Conservation (phyloP, 2,329 filamentous ascomycete genomes). For the Cladorrhinum sp. region DNA sequence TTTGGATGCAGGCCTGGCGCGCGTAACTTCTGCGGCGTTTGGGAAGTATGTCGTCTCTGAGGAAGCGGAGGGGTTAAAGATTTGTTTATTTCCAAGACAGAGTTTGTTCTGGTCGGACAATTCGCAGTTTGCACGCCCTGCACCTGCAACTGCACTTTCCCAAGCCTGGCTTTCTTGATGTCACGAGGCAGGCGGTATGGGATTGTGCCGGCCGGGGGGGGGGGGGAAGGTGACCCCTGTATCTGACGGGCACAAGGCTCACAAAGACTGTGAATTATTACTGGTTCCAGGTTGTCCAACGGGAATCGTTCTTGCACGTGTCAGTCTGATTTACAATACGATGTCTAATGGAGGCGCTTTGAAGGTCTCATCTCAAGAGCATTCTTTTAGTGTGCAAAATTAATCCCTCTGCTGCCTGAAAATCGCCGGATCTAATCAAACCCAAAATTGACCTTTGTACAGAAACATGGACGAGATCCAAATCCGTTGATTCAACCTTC, state of each 20-base stretch:
- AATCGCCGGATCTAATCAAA: too few species aligned
- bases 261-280: too few species aligned
- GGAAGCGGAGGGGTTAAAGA: background rate
- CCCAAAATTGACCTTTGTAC: too few species aligned
- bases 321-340: background rate
- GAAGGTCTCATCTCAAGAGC: too few species aligned
- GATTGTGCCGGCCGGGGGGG: background rate
- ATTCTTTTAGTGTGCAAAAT: too few species aligned
- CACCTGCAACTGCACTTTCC: background rate
- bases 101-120: background rate
- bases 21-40: background rate
- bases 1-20: background rate
- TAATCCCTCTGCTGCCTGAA: too few species aligned
- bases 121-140: background rate
- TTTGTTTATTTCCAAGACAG: background rate
- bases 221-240: background rate
- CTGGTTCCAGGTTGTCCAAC: background rate
- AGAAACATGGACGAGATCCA: too few species aligned
- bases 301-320: background rate
- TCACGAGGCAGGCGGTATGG: constrained; percentile 11
- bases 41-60: background rate
- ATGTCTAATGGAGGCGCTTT: background rate
- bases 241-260: background rate
- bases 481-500: too few species aligned
- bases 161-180: background rate